Percentiles rank a stretch among this genome's conserved stretches.
These are phyloP conservation scores for Xylogone sp. DNA, from an alignment of 2,329 filamentous ascomycete genomes.

Conservation along the genomic window DNA sequence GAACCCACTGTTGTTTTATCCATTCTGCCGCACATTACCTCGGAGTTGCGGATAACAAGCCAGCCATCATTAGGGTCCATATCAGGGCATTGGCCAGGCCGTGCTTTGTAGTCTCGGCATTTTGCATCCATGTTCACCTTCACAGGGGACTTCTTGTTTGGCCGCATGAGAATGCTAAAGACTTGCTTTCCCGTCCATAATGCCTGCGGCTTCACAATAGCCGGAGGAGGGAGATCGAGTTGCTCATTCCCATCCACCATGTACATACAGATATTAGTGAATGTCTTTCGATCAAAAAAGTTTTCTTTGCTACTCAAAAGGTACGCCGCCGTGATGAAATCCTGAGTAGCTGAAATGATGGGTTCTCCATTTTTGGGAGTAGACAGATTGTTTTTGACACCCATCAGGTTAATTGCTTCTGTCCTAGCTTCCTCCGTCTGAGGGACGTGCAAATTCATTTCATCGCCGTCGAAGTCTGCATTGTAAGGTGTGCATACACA, in stretches of 20 bases:
- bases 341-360: slow-evolving; percentile 97
- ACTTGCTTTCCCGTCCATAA: slow-evolving; percentile 98
- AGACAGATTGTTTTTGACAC: slow-evolving; percentile 91
- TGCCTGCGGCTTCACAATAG: slow-evolving; percentile 78
- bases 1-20: slow-evolving; percentile 97
- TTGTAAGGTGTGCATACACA: slow-evolving; percentile 99
- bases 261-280: slow-evolving; percentile 85
- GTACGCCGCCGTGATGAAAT: slow-evolving; percentile 96
- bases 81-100: slow-evolving; percentile 54
- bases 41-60: slow-evolving; percentile 91
- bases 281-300: slow-evolving; percentile 86
- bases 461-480: slow-evolving; percentile 97
- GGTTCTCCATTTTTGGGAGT: slow-evolving; percentile 98
- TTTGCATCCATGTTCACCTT: slow-evolving; percentile 90
- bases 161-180: slow-evolving; percentile 86
- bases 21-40: slow-evolving; percentile 96
- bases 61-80: slow-evolving; percentile 87
- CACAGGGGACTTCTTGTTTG: slow-evolving; percentile 79
- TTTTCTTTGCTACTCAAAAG: slow-evolving; percentile 87
- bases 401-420: slow-evolving; percentile 95
- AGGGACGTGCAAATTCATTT: slow-evolving; percentile 98
- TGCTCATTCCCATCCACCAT: slow-evolving; percentile 82
- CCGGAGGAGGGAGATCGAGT: slow-evolving; percentile 81
- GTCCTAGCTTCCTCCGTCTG: slow-evolving; percentile 96
- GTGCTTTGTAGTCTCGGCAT: slow-evolving; percentile 74